A percentile compares a stretch with the other conserved stretches of the same genome.
Conservation (phyloP, 2,329 filamentous ascomycete species). For the Aurifilum marmelostoma region DNA sequence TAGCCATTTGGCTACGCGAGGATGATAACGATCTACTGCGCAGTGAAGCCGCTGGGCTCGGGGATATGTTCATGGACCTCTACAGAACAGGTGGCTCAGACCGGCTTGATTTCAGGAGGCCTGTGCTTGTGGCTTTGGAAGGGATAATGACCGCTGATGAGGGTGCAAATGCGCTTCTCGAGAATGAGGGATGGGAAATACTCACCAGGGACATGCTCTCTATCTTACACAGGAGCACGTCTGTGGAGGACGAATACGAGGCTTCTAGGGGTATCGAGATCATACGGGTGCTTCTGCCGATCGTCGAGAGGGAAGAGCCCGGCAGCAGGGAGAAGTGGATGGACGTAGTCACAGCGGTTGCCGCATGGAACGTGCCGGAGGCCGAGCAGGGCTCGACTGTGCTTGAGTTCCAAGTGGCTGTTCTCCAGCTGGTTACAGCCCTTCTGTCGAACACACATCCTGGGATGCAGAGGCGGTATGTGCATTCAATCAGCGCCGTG, state of each 20-base stretch:
- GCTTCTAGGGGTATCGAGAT: conserved; percentile 57
- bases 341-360: conserved; percentile 54
- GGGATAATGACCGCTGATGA: conserved; percentile 55
- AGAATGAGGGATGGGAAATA: conserved; percentile 57
- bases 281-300: conserved; percentile 56
- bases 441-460: conserved; percentile 51
- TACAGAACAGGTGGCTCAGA: conserved; percentile 48
- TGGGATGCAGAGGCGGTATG: conserved; percentile 54
- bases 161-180: conserved; percentile 52
- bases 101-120: conserved; percentile 57
- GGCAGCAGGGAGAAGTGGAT: conserved; percentile 60
- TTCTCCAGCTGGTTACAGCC: conserved; percentile 58
- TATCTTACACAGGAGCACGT: conserved; percentile 44
- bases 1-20: conserved; percentile 71
- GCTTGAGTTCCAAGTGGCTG: conserved; percentile 57
- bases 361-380: conserved; percentile 50
- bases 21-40: conserved; percentile 65
- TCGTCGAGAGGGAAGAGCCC: conserved; percentile 51
- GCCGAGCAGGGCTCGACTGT: conserved; percentile 33
- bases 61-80: conserved; percentile 66
- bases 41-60: conserved; percentile 59
- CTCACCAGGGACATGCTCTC: conserved; percentile 54
- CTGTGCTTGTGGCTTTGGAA: conserved; percentile 63
- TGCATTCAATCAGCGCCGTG: conserved; percentile 55
- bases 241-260: conserved; percentile 37